Conservation (phyloP, 306 rosid genomes). For the Quercus engelmannii region DNA sequence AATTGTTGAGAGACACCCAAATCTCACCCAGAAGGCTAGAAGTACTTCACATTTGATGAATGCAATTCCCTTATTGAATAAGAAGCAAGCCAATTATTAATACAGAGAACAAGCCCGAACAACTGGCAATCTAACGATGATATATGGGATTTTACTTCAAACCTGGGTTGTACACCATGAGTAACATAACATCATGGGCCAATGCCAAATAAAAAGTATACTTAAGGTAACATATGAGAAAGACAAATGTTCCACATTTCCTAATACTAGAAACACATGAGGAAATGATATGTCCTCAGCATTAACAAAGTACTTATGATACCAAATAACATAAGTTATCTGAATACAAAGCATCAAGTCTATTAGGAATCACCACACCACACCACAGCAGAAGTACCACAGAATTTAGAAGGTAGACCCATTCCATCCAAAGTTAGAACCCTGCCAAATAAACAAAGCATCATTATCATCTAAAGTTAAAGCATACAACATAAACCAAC, state of each 20-base stretch:
- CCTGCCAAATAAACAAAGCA: slow-evolving; percentile 53
- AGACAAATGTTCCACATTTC: background rate
- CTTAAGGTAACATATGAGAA: background rate
- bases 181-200: background rate
- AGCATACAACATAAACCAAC: slow-evolving; percentile 8
- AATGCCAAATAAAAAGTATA: background rate
- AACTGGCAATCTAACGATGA: too few species aligned
- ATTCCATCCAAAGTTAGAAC: slow-evolving; percentile 92
- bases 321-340: background rate
- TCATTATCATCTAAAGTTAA: slow-evolving; percentile 15
- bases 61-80: background rate
- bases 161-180: background rate
- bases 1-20: too few species aligned
- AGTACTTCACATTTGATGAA: too few species aligned
- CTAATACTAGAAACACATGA: background rate
- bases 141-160: too few species aligned
- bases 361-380: slow-evolving; percentile 11
- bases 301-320: background rate
- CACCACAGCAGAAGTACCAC: background rate
- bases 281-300: slow-evolving; percentile 6
- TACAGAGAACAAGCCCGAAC: background rate
- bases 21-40: too few species aligned
- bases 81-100: background rate
- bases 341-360: slow-evolving; percentile 13
- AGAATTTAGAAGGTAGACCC: slow-evolving; percentile 66